phyloP scores from a whole-genome alignment of 352 stramenopile genomes.

The Globisporangium nunn region DNA sequence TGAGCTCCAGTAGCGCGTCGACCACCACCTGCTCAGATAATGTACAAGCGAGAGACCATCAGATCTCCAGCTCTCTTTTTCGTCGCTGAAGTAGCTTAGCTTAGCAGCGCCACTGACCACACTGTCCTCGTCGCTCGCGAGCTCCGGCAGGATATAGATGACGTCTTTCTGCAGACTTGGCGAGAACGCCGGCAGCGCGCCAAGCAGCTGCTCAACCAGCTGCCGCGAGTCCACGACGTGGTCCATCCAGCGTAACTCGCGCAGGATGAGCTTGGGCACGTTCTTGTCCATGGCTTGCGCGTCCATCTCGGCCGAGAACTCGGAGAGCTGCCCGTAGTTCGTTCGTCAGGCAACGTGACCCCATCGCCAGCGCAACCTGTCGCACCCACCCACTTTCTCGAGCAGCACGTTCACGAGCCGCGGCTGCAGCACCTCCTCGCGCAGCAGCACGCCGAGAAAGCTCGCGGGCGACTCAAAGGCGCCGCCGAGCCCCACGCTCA shows the following conservation, averaged over 20 bases:
- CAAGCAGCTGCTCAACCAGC: constrained; percentile 45
- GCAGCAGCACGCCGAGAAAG: constrained; percentile 49
- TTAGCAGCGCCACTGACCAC: neutral
- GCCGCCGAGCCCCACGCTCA: constrained; percentile 35
- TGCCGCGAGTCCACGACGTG: constrained; percentile 35
- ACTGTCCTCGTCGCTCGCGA: constrained; percentile 41
- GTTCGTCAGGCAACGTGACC: neutral
- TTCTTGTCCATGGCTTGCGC: constrained; percentile 34
- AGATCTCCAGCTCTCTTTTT: neutral
- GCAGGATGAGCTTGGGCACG: constrained; percentile 53
- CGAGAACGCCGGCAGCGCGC: constrained; percentile 34
- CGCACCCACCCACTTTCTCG: constrained; percentile 25
- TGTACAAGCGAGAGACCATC: no score
- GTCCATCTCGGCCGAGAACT: constrained; percentile 33
- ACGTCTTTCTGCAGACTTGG: constrained; percentile 45
- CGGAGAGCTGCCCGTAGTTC: constrained; percentile 20
- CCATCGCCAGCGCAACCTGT: neutral
- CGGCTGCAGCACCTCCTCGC: constrained; percentile 39
- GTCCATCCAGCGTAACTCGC: constrained; percentile 60
- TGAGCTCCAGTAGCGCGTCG: constrained; percentile 43
- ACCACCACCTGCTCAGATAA: constrained; percentile 24
- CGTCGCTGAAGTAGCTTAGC: neutral
- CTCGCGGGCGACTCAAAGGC: constrained; percentile 37
- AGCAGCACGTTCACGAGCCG: constrained; percentile 40
- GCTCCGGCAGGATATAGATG: constrained; percentile 63